These are phyloP conservation scores for Microdochium nivale DNA, from an alignment of 2,329 filamentous ascomycete genomes.

Conservation along the genomic window DNA sequence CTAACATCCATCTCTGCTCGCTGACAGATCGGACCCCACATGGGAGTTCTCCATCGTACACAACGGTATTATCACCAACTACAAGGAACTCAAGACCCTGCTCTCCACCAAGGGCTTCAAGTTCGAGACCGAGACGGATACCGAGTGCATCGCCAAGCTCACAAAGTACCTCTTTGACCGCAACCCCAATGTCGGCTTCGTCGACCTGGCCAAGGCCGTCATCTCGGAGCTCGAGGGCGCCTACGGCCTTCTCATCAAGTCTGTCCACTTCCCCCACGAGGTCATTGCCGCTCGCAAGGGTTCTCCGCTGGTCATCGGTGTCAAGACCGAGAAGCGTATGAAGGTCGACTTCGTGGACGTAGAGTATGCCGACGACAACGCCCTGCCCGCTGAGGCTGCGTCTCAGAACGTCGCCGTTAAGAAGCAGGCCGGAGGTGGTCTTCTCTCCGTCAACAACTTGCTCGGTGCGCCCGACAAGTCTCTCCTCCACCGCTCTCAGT, in stretches of 20 bases:
- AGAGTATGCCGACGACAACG: conserved; percentile 84
- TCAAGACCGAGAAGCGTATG: conserved; percentile 97
- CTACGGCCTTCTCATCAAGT: conserved; percentile 96
- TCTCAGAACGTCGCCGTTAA: conserved; percentile 96
- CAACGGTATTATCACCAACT: conserved; percentile 99
- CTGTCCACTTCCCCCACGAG: conserved; percentile 96
- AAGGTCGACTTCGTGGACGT: conserved; percentile 99
- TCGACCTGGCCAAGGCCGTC: conserved; percentile 91
- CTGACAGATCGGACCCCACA: conserved; percentile 73
- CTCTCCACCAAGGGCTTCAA: conserved; percentile 91
- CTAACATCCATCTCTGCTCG: conserved; percentile 11
- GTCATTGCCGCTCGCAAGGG: conserved; percentile 97
- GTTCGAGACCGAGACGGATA: conserved; percentile 99
- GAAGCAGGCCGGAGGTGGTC: conserved; percentile 60
- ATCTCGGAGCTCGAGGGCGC: conserved; percentile 98
- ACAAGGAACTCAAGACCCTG: conserved; percentile 97
- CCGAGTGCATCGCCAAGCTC: conserved; percentile 97
- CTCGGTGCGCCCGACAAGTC: conserved; percentile 95
- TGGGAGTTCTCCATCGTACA: conserved; percentile 98
- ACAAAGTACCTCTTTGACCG: conserved; percentile 97
- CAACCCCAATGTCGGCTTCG: conserved; percentile 91
- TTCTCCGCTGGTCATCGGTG: conserved; percentile 93
- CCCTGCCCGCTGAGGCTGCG: conserved; percentile 85
- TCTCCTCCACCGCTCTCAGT: conserved; percentile 95
- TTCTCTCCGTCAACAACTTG: conserved; percentile 59